A percentile compares a stretch with the other conserved stretches of the same genome.
Evolutionary conservation across 805 yeast genomes (phyloP).

Genomic region (Kodamaea neixiangensis): DNA sequence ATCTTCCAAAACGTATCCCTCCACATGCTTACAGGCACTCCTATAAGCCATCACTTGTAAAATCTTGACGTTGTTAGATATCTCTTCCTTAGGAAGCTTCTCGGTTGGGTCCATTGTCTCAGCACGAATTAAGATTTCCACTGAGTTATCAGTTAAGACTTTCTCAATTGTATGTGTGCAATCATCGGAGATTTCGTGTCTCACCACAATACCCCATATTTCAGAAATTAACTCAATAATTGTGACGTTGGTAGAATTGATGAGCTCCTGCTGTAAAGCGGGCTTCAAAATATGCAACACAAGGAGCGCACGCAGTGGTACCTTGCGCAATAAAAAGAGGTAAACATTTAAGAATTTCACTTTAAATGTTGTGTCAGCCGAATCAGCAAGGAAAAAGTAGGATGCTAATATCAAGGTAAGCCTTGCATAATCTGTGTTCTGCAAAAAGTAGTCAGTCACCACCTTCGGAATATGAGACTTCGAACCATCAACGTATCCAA

Average conservation of each 20-base stretch:
- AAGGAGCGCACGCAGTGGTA: slow-evolving; percentile 23
- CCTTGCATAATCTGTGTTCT: slow-evolving; percentile 20
- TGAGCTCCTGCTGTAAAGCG: slow-evolving; percentile 28
- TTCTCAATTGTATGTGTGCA: slow-evolving; percentile 14
- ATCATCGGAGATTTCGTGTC: slow-evolving; percentile 5
- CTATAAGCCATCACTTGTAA: slow-evolving; percentile 39
- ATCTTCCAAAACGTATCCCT: slow-evolving; percentile 36
- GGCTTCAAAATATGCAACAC: slow-evolving; percentile 34
- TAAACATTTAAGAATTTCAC: slow-evolving; percentile 31
- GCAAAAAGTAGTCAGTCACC: slow-evolving; percentile 26
- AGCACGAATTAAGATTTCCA: not conserved
- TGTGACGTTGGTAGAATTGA: slow-evolving; percentile 29
- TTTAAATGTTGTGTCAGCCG: slow-evolving; percentile 31
- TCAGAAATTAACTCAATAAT: slow-evolving; percentile 29
- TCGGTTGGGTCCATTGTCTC: slow-evolving; percentile 5
- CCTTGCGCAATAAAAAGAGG: slow-evolving; percentile 24
- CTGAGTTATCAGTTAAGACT: slow-evolving; percentile 16
- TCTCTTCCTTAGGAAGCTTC: slow-evolving; percentile 1
- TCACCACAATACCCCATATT: slow-evolving; percentile 22
- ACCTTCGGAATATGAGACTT: slow-evolving; percentile 29
- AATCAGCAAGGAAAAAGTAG: slow-evolving; percentile 28
- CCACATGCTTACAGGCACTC: slow-evolving; percentile 37
- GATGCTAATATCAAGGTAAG: slow-evolving; percentile 32
- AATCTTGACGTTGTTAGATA: slow-evolving; percentile 16
- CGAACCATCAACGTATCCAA: slow-evolving; percentile 16